phyloP scores from a whole-genome alignment of 2,329 filamentous ascomycete species.

The Cytospora paraplurivora region DNA sequence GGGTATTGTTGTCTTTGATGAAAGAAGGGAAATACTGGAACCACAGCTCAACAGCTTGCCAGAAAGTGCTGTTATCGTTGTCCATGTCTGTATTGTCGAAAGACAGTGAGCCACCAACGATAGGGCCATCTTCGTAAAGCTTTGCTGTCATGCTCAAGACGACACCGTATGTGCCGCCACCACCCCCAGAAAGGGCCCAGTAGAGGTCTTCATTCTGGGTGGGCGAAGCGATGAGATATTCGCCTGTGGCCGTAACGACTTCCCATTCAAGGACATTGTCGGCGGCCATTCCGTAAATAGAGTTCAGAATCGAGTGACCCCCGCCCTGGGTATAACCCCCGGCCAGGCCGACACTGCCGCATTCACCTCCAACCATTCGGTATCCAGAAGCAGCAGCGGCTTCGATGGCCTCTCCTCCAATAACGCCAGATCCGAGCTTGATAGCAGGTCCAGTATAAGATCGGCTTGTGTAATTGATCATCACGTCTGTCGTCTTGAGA shows the following conservation, averaged over 20 bases:
- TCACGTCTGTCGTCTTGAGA: slow-evolving; percentile 14
- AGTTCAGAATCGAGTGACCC: slow-evolving; percentile 55
- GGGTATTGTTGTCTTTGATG: slow-evolving; percentile 8
- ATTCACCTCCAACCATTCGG: slow-evolving; percentile 30
- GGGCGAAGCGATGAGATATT: slow-evolving; percentile 47
- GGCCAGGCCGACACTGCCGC: slow-evolving; percentile 49
- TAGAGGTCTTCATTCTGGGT: slow-evolving; percentile 55
- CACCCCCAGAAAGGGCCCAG: slow-evolving; percentile 58
- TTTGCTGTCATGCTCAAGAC: slow-evolving; percentile 34
- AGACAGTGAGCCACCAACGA: slow-evolving; percentile 30
- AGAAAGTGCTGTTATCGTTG: too few relatives aligned
- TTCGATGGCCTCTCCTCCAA: slow-evolving; percentile 54
- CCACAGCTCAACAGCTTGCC: slow-evolving; percentile 30
- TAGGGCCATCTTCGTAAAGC: slow-evolving; percentile 28
- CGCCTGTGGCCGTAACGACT: slow-evolving; percentile 50
- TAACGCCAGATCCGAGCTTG: slow-evolving; percentile 58
- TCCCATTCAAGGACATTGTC: slow-evolving; percentile 51
- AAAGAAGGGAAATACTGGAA: slow-evolving; percentile 29
- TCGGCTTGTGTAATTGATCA: slow-evolving; percentile 5
- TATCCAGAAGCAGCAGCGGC: slow-evolving; percentile 48
- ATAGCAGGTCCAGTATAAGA: slow-evolving; percentile 51
- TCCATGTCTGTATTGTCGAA: slow-evolving; percentile 27
- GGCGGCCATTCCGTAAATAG: slow-evolving; percentile 50
- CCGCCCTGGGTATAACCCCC: slow-evolving; percentile 53
- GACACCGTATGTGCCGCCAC: slow-evolving; percentile 42